Base-by-base conservation (phyloP, 495 filamentous ascomycete species). In the Pyrenula aspistea region DNA sequence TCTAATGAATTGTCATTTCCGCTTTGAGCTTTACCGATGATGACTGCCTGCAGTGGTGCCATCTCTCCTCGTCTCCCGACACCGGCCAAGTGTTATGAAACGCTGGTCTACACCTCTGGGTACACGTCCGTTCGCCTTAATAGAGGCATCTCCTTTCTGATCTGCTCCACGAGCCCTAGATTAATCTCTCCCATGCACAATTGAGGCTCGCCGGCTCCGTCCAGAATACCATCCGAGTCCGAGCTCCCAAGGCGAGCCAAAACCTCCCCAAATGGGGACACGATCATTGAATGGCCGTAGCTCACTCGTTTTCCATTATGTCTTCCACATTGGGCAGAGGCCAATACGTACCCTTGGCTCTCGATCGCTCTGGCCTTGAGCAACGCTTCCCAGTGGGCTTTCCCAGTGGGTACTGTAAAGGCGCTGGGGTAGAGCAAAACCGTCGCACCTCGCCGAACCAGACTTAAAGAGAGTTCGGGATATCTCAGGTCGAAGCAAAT, bases 401-500 rank as follows among this genome's bases (percentile, higher is more conserved):
- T 73, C 0, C 93, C 92, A 0, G 93, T 96, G 1, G 85, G 85
- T 1, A 95, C 77, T 10, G 91, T 96, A 65, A 96, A 97, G 15
- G 93, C 92, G 0, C 85, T 90, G 2, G 92, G 93, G 68, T 88
- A 96, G 0, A 89, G 85, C 53, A 97, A 76, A 54, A 95, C 73
- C 51, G 95, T 81, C 12, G 88, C 88, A 24, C 77, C 76, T 57
- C 83, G 78, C 51, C 81, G 77, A 12, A 77, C 79, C 19, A 96
- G 74, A 2, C 82, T 72, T 12, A 93, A 69, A 2, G 80, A 77
- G 11, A 85, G 79, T 59, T 95, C 89, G 0, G 91, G 86, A 61
- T 96, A 97, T 0, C 92, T 67, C 65, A 91, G 79, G 72, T 97
- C 92, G 67, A 95, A 97, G 67, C 92, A 97, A 22, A 96, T 94